A percentile compares a stretch with the other conserved stretches of the same genome.
Conservation (phyloP, 139 green algal species). For the Nannochloris sp. region DNA sequence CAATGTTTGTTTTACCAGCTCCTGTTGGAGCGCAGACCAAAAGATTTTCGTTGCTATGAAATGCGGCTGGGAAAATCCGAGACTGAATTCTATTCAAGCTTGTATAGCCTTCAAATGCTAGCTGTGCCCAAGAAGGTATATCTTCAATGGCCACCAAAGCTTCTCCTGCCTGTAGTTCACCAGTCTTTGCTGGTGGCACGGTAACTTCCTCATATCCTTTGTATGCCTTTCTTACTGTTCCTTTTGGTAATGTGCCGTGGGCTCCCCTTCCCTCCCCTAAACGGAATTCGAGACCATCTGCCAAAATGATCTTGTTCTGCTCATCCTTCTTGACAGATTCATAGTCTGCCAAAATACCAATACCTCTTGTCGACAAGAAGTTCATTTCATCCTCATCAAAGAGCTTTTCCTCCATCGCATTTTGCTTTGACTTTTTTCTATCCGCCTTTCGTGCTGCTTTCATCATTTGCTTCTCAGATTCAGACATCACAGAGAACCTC, state of each 20-base stretch:
- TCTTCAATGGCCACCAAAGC: conserved; percentile 60
- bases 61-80: conserved; percentile 74
- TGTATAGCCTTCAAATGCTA: conserved; percentile 86
- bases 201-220: conserved; percentile 85
- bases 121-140: conserved; percentile 72
- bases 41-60: conserved; percentile 82
- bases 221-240: conserved; percentile 46
- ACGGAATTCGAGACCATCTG: conserved; percentile 42
- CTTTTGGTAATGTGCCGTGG: conserved; percentile 40
- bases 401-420: background rate
- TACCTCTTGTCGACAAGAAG: conserved; percentile 38
- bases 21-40: conserved; percentile 81
- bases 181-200: conserved; percentile 57
- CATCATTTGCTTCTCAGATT: conserved; percentile 44
- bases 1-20: conserved; percentile 99
- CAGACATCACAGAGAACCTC: conserved; percentile 32
- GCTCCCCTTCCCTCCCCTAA: conserved; percentile 29
- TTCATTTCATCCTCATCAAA: conserved; percentile 27
- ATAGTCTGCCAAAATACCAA: conserved; percentile 27
- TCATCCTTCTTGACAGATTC: conserved; percentile 43
- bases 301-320: conserved; percentile 64
- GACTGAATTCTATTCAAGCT: conserved; percentile 91
- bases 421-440: conserved; percentile 16
- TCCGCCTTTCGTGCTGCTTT: conserved; percentile 65
- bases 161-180: conserved; percentile 30